These are phyloP conservation scores for Cicer arietinum DNA, from an alignment of 306 rosid species.

Conservation along the genomic window DNA sequence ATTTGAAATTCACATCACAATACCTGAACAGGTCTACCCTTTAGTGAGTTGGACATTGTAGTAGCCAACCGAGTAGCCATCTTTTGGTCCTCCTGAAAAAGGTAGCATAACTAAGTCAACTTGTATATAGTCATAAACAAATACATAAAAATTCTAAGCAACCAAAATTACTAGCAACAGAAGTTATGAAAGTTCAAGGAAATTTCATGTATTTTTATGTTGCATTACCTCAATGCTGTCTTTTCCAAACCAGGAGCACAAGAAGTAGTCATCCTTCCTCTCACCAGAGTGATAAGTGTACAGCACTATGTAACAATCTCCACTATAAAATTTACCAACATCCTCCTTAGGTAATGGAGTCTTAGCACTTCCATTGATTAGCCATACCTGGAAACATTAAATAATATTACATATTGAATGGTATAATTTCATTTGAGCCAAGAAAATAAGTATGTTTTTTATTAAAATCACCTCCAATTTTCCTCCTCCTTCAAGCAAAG, in stretches of 20 bases:
- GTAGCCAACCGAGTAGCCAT: constrained; percentile 84
- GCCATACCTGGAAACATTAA: constrained; percentile 76
- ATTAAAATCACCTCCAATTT: constrained; percentile 81
- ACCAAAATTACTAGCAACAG: background rate
- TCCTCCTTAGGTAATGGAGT: constrained; percentile 80
- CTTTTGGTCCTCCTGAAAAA: constrained; percentile 84
- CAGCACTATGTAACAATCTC: constrained; percentile 93
- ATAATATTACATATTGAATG: constrained; percentile 10
- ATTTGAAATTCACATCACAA: constrained; percentile 38
- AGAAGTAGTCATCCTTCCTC: constrained; percentile 93
- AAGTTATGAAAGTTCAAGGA: constrained; percentile 23
- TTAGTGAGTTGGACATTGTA: constrained; percentile 90
- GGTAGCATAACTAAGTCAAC: constrained; percentile 38
- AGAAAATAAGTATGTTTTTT: constrained; percentile 22
- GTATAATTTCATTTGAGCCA: constrained; percentile 37
- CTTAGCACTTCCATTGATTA: constrained; percentile 89
- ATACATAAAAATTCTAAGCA: constrained; percentile 18
- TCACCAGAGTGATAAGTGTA: constrained; percentile 96
- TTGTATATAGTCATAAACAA: constrained; percentile 25
- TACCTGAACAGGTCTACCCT: constrained; percentile 99
- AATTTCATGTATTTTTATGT: constrained; percentile 11
- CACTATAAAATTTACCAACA: constrained; percentile 87
- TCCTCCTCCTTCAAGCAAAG: constrained; percentile 98
- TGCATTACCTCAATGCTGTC: constrained; percentile 80
- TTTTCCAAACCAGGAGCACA: constrained; percentile 97